Conservation (phyloP, 1,284 basidiomycete genomes). For the Cutaneotrichosporon sp. region DNA sequence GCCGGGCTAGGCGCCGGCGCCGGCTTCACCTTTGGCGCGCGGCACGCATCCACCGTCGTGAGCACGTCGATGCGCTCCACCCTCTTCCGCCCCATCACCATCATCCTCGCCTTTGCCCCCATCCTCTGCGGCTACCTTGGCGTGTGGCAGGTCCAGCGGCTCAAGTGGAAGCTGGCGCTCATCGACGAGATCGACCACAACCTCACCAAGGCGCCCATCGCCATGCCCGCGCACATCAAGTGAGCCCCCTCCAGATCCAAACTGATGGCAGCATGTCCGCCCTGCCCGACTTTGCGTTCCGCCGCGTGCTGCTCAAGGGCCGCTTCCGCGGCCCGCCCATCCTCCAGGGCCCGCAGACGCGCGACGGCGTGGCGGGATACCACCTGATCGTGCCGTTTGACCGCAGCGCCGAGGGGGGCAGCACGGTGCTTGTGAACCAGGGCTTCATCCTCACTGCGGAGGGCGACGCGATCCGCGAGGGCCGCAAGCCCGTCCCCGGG, state of each 20-base stretch:
- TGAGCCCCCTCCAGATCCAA: constrained; percentile 55
- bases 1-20: constrained; percentile 4
- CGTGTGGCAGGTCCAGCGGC: constrained; percentile 84
- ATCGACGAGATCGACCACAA: constrained; percentile 96
- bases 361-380: constrained; percentile 71
- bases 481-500: constrained; percentile 57
- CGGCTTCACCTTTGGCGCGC: constrained; percentile 5
- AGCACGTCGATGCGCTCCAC: constrained; percentile 23
- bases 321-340: constrained; percentile 77
- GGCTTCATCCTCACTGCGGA: constrained; percentile 71
- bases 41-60: constrained; percentile 11
- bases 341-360: constrained; percentile 79
- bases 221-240: constrained; percentile 85
- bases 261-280: constrained; percentile 45
- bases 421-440: constrained; percentile 76
- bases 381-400: constrained; percentile 25
- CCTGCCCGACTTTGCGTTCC: constrained; percentile 82
- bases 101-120: constrained; percentile 82
- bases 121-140: constrained; percentile 90
- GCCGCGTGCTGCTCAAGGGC: constrained; percentile 78
- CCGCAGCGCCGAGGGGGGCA: constrained; percentile 27
- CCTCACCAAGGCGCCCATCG: constrained; percentile 74
- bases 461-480: constrained; percentile 43
- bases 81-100: constrained; percentile 62
- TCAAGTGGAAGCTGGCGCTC: constrained; percentile 92